Evolutionary conservation across 106 monocot genomes (phyloP), one percentile per base, ranked within the genome.

Genomic region (Chionographis japonica): DNA sequence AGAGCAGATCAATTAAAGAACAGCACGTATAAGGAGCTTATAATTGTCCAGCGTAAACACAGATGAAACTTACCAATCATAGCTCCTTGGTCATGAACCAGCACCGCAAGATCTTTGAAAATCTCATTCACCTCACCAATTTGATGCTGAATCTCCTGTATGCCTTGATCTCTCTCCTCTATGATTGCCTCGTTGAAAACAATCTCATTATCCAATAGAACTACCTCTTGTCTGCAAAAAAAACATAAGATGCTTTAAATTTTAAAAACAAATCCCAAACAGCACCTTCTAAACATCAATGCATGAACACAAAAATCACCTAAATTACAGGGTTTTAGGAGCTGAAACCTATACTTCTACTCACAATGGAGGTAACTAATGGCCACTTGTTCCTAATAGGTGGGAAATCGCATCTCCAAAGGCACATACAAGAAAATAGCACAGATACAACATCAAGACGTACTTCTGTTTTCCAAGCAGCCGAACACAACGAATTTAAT

Each of bases 51-150:
- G 27, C 27, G 27, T 27, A 27, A 27, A 27, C 27, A 27, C 27
- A 42, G 12, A 39, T 43, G 35, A 12, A 52, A 52, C 69, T 68
- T 74, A 86, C 90, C 90, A 57, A 91, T 91, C 79, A 79, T 61
- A 50, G 58, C 55, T 67, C 90, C 90, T 77, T 91, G 90, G 17
- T 84, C 84, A 63, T 91, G 75, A 50, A 87, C 90, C 49, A 91
- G 70, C 14, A 84, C 84, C 52, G 90, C 86, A 61, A 91, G 90
- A 50, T 91, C 86, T 57, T 91, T 91, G 57, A 91, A 91, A 14
- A 91, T 91, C 71, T 87, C 90, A 72, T 87, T 91, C n/a, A 91
- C 90, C 62, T 91, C 81, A 58, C 84, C 78, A 37, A 91, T 87
- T 62, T 91, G 86, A 16, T 84, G 75, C 52, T 91, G 86, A 62